These are phyloP conservation scores for Trichoderma sp. DNA, from an alignment of 2,329 filamentous ascomycete species.

Conservation along the genomic window DNA sequence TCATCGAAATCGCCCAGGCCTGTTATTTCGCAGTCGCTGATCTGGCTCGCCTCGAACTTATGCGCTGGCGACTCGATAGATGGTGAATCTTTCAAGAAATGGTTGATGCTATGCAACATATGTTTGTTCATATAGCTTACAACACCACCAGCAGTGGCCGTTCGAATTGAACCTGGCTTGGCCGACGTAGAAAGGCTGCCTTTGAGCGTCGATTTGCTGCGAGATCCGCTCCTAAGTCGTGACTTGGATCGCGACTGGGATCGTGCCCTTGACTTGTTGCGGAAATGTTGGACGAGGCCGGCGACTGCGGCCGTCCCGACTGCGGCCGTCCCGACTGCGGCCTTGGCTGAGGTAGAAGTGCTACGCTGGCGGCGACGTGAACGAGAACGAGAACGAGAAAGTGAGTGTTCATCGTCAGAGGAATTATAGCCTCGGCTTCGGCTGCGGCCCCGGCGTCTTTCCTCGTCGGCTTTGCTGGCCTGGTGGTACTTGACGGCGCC, in stretches of 20 bases:
- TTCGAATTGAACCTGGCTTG: background rate
- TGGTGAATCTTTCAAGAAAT: background rate
- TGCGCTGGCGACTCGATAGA: background rate
- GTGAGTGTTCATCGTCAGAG: slow-evolving; percentile 39
- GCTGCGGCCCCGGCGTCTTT: slow-evolving; percentile 55
- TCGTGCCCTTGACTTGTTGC: slow-evolving; percentile 46
- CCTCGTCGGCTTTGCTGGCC: slow-evolving; percentile 26
- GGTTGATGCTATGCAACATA: background rate
- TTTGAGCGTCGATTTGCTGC: slow-evolving; percentile 45
- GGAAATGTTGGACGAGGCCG: slow-evolving; percentile 57
- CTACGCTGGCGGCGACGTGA: slow-evolving; percentile 45
- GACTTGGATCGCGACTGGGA: slow-evolving; percentile 31
- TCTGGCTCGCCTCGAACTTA: background rate
- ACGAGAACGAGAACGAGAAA: slow-evolving; percentile 41
- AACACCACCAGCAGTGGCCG: background rate
- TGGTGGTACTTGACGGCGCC: slow-evolving; percentile 53
- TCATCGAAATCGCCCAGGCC: background rate
- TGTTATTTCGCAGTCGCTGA: background rate
- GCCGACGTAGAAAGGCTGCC: background rate
- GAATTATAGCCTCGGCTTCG: slow-evolving; percentile 46
- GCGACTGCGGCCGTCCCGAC: slow-evolving; percentile 57
- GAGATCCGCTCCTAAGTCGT: slow-evolving; percentile 33
- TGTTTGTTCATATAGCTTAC: background rate
- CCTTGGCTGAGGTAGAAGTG: slow-evolving; percentile 53
- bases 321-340: slow-evolving; percentile 55